Evolutionary conservation across 2,329 filamentous ascomycete species (phyloP), one percentile per base, ranked within the genome.

Genomic region (Colletotrichum chlorophyti): DNA sequence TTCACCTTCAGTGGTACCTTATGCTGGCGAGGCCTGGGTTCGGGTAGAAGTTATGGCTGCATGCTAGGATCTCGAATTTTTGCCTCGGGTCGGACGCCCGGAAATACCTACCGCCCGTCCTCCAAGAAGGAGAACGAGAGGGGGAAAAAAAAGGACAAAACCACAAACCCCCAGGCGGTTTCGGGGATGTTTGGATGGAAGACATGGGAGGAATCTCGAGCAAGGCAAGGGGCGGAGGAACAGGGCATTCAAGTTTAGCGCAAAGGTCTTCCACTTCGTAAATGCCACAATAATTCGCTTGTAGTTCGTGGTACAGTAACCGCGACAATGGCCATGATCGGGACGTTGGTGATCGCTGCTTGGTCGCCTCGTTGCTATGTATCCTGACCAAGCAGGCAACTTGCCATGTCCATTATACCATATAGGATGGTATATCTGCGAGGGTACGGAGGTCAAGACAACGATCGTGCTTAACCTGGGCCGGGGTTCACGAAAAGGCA

Each of bases 61-160:
- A n/a, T 57, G 17, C 53, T 57, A 27, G 38, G 50, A 48, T 58
- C 23, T 29, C 21, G n/a, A n/a, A n/a, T n/a, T n/a, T n/a, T n/a
- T n/a, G n/a, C n/a, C n/a, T n/a, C n/a, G n/a, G 27, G 31, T 42
- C 55, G 55, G 37, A 32, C 26, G 31, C 29, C 24, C 37, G 37
- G 55, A 17, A 34, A 42, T 38, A 29, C 7, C n/a, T 26, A 5
- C 32, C n/a, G 10, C n/a, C n/a, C n/a, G n/a, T n/a, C n/a, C n/a
- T n/a, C 15, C 10, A 15, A 17, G 31, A 15, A 23, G 19, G 5
- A 12, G 8, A 6, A 29, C 12, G 6, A 14, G n/a, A n/a, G 45
- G 45, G n/a, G 11, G 11, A 15, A 48, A 34, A 23, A 21, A 27
- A 8, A 47, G 41, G 14, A 19, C 38, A 37, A 24, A 32, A 52